phyloP scores from a whole-genome alignment of 202 grass and related monocot genomes.

The Zoysia matrella region DNA sequence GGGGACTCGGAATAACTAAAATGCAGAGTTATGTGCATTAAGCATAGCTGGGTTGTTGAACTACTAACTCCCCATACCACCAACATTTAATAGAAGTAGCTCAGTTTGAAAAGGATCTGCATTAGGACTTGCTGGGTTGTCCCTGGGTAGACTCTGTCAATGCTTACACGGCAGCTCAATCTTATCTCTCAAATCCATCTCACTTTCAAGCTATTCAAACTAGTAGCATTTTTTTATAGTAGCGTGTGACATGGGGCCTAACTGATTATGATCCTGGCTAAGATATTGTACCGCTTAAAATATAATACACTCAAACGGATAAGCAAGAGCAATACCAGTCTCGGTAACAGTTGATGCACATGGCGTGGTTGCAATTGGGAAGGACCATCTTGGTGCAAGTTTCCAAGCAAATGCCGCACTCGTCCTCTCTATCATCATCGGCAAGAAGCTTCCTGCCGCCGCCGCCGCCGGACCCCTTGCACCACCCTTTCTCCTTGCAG shows the following conservation, averaged over 20 bases:
- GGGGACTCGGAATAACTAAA: not conserved
- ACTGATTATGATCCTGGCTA: slow-evolving; percentile 47
- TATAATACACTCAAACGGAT: slow-evolving; percentile 44
- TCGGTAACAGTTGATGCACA: slow-evolving; percentile 99
- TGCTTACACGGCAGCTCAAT: slow-evolving; percentile 21
- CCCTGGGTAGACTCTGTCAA: slow-evolving; percentile 22
- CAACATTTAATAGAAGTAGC: slow-evolving; percentile 28
- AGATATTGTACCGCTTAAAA: slow-evolving; percentile 39
- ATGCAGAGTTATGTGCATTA: not conserved
- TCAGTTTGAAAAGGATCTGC: too few species aligned
- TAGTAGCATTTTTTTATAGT: slow-evolving; percentile 42
- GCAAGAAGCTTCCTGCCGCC: slow-evolving; percentile 56
- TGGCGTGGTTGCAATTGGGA: slow-evolving; percentile 94
- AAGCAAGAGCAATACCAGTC: slow-evolving; percentile 75
- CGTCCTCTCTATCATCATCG: slow-evolving; percentile 84
- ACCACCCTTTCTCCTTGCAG: slow-evolving; percentile 66
- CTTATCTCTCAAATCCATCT: slow-evolving; percentile 29
- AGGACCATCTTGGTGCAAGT: slow-evolving; percentile 98
- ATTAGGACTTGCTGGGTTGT: too few species aligned
- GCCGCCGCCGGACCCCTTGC: slow-evolving; percentile 48
- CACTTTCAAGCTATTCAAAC: slow-evolving; percentile 33
- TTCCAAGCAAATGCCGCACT: slow-evolving; percentile 98
- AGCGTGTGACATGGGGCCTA: slow-evolving; percentile 37
- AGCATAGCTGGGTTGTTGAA: slow-evolving; percentile 44
- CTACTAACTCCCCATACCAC: slow-evolving; percentile 32